phyloP scores from a whole-genome alignment of 2,329 filamentous ascomycete species.

The Neofusicoccum ribis region DNA sequence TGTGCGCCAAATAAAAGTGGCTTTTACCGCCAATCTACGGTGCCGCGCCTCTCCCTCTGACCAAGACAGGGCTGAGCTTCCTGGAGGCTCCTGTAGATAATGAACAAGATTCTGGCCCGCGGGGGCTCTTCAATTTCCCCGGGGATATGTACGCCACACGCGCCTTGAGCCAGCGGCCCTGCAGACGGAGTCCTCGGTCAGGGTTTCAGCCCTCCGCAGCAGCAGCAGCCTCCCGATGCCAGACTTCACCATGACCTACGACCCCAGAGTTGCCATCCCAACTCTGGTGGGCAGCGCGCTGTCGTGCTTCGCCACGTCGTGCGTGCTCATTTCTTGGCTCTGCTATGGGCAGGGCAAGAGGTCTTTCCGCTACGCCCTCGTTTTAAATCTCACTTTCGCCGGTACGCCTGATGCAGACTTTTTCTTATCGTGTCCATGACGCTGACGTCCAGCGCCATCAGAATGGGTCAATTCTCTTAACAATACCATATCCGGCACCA shows the following conservation, averaged over 20 bases:
- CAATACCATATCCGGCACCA: slow-evolving; percentile 46
- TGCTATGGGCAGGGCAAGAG: slow-evolving; percentile 25
- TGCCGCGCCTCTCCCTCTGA: not conserved
- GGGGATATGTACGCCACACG: slow-evolving; percentile 11
- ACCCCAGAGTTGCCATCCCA: slow-evolving; percentile 21
- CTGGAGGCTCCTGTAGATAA: not conserved
- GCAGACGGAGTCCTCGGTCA: not conserved
- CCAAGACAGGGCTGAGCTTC: slow-evolving; percentile 1
- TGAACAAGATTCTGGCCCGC: not conserved
- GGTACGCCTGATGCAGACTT: slow-evolving; percentile 21
- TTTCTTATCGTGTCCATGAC: too few species aligned
- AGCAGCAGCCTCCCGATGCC: not conserved
- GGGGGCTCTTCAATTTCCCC: not conserved
- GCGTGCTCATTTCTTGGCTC: slow-evolving; percentile 26
- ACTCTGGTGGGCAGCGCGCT: slow-evolving; percentile 28
- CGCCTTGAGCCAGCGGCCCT: not conserved
- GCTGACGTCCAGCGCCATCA: slow-evolving; percentile 30
- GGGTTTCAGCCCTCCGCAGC: not conserved
- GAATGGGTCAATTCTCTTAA: slow-evolving; percentile 46
- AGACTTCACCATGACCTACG: not conserved
- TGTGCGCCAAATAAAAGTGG: not conserved
- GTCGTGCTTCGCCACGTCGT: slow-evolving; percentile 24
- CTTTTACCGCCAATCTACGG: not conserved
- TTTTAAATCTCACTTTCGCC: slow-evolving; percentile 30
- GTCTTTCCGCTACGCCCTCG: slow-evolving; percentile 28